Conservation (phyloP, 805 yeast genomes). For the Metschnikowia continentalis region DNA sequence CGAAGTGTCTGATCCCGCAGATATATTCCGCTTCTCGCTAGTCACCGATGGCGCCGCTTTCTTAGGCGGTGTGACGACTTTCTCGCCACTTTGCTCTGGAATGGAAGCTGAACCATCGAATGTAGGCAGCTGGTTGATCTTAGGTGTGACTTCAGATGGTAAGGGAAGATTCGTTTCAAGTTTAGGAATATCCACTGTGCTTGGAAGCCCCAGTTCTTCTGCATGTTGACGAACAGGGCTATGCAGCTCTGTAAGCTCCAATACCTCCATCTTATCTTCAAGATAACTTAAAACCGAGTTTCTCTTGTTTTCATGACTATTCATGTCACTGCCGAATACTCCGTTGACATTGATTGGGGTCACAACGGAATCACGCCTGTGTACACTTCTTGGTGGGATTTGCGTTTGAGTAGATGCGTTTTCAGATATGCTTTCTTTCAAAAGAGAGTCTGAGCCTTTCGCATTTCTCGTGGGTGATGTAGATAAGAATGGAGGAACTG, state of each 20-base stretch:
- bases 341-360: constrained; percentile 44
- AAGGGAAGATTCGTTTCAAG: constrained; percentile 14
- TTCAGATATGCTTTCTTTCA: constrained; percentile 18
- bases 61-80: background rate
- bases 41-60: constrained; percentile 5
- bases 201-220: constrained; percentile 4
- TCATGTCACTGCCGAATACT: constrained; percentile 28
- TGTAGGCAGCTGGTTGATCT: constrained; percentile 28
- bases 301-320: constrained; percentile 30
- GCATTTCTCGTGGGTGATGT: constrained; percentile 36
- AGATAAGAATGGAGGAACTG: constrained; percentile 34
- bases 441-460: constrained; percentile 24
- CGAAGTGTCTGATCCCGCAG: constrained; percentile 4
- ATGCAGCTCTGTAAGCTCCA: constrained; percentile 33
- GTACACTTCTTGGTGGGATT: constrained; percentile 10
- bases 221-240: constrained; percentile 19
- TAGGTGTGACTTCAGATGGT: constrained; percentile 23
- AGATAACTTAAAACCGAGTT: constrained; percentile 40
- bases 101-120: constrained; percentile 16
- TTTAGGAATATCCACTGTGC: constrained; percentile 13
- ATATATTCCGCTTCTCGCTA: background rate
- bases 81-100: background rate
- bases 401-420: constrained; percentile 11
- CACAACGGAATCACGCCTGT: constrained; percentile 31
- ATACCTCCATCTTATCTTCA: constrained; percentile 42